Base-by-base conservation (phyloP, 2,329 filamentous ascomycete genomes). In the Fusarium metavorans region DNA sequence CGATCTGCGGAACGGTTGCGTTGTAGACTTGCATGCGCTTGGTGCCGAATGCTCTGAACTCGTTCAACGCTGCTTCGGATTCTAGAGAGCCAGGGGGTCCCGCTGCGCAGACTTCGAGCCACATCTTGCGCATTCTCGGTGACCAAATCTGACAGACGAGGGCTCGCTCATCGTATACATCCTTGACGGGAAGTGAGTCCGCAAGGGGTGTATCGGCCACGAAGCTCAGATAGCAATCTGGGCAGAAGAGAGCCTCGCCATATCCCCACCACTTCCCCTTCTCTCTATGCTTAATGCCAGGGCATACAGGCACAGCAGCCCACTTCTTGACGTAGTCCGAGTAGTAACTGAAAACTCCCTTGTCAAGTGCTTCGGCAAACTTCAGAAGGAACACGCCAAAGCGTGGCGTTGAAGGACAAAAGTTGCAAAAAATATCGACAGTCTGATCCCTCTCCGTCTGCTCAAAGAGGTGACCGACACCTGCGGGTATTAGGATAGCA, bases 111-210 rank as follows among this genome's bases (percentile, higher is more conserved):
- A 63, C 77, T 11, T 76, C 71, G 3, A 76, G 71, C 77, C 80
- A 84, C 72, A 82, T 78, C 1, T 58, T 73, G n/a, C 83, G 82
- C 82, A 85, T 84, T 6, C 83, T 80, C 1, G 80, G 80, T 4
- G 82, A 83, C 80, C 82, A 84, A 7, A 84, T 76, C 37, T 82
- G 81, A 57, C 83, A 85, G 43, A 82, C 81, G 7, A 79, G 71
- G 2, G 73, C 48, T 0, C 76, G 73, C 14, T 79, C 71, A 13
- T 82, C 76, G 6, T 72, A 68, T 1, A 65, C 68, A 1, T 59
- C 76, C 16, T 81, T 79, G 45, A 83, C 68, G 0, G 78, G 75
- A 23, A 83, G 66, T 1, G 67, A 61, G 2, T 52, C 43, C 2
- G 78, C 80, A 0, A 84, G 71, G 0, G 72, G 23, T 1, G 82